These are phyloP conservation scores for Yamadazyma philogaea DNA, from an alignment of 805 yeast species.

Conservation along the genomic window DNA sequence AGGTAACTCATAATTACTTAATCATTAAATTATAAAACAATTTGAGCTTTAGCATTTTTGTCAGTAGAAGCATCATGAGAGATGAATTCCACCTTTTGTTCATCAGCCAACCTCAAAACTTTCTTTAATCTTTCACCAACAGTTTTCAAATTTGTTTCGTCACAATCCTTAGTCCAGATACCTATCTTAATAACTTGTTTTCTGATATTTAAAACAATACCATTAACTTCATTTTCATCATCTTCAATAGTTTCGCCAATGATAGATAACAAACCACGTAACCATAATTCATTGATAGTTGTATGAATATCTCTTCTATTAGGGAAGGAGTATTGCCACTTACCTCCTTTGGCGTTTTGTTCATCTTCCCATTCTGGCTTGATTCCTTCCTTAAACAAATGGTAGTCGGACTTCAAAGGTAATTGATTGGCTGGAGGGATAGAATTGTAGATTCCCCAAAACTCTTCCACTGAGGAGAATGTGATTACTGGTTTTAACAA, in stretches of 20 bases:
- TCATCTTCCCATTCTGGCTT: constrained; percentile 99
- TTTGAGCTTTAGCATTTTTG: constrained; percentile 37
- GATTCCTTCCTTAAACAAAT: constrained; percentile 88
- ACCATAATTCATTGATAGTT: constrained; percentile 87
- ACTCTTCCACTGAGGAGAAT: constrained; percentile 93
- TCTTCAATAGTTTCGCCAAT: constrained; percentile 95
- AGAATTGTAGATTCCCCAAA: constrained; percentile 96
- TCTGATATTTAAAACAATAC: constrained; percentile 88
- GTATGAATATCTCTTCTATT: constrained; percentile 57
- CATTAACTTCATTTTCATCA: constrained; percentile 82
- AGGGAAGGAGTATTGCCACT: constrained; percentile 73
- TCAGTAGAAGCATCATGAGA: constrained; percentile 56
- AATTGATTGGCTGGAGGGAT: constrained; percentile 89
- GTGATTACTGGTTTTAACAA: constrained; percentile 89
- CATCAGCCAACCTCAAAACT: constrained; percentile 71
- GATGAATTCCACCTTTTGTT: constrained; percentile 76
- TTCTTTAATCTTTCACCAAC: constrained; percentile 87
- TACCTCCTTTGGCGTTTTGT: constrained; percentile 86
- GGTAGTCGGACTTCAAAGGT: constrained; percentile 91
- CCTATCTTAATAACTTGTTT: constrained; percentile 79
- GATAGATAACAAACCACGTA: constrained; percentile 79
- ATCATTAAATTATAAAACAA: constrained; percentile 24
- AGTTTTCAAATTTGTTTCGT: constrained; percentile 57
- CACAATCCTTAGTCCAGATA: constrained; percentile 87
- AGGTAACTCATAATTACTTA: not conserved